Evolutionary conservation across 2,329 filamentous ascomycete genomes (phyloP).

Genomic region (Grosmannia serpens): DNA sequence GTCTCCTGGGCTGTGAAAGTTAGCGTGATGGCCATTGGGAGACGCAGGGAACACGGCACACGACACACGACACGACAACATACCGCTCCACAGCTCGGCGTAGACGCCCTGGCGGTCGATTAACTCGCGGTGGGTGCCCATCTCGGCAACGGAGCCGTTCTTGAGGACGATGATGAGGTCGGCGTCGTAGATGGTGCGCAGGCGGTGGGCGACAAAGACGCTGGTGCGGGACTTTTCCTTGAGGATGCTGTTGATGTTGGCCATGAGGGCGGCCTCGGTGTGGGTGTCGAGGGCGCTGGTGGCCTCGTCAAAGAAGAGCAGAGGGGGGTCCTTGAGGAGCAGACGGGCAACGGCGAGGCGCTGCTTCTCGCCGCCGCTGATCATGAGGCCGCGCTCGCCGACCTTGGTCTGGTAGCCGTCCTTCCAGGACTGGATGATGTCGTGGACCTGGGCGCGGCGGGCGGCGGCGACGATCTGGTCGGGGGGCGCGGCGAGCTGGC

Average conservation of each 20-base stretch:
- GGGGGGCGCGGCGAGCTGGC: conserved; percentile 57
- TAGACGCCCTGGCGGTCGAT: conserved; percentile 72
- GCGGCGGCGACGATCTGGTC: conserved; percentile 70
- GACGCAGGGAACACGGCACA: not conserved
- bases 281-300: conserved; percentile 32
- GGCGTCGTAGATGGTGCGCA: conserved; percentile 88
- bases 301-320: conserved; percentile 22
- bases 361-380: conserved; percentile 46
- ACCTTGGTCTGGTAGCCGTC: conserved; percentile 88
- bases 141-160: conserved; percentile 75
- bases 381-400: conserved; percentile 32
- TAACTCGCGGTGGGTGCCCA: conserved; percentile 75
- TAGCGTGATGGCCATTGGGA: not conserved
- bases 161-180: conserved; percentile 87
- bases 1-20: conserved; percentile 12
- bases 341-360: conserved; percentile 37
- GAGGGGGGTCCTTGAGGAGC: conserved; percentile 25
- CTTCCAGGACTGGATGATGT: conserved; percentile 67
- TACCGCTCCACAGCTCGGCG: conserved; percentile 69
- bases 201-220: conserved; percentile 85
- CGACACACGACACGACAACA: not conserved
- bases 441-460: conserved; percentile 71
- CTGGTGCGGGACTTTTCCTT: conserved; percentile 82
- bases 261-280: conserved; percentile 79
- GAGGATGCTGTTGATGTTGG: conserved; percentile 86